These are phyloP conservation scores for Aquanectria penicillioides DNA, from an alignment of 2,329 filamentous ascomycete genomes.

Conservation along the genomic window DNA sequence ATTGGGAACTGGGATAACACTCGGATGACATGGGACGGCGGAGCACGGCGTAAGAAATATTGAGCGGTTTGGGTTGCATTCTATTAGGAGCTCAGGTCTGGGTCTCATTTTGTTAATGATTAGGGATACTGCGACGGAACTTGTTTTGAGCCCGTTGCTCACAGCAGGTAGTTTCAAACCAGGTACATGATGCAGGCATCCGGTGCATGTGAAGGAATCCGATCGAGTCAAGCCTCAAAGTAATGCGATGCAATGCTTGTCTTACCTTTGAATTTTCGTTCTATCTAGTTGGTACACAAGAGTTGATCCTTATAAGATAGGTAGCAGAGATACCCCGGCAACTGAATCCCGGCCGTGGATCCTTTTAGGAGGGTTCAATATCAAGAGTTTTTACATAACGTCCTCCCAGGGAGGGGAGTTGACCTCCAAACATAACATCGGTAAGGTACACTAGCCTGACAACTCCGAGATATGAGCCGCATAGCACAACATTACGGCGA, in stretches of 20 bases:
- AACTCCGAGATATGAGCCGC: too few species aligned
- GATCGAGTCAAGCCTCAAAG: not conserved
- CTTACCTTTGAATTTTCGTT: not conserved
- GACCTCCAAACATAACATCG: too few species aligned
- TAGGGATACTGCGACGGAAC: constrained; percentile 12
- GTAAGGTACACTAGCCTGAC: too few species aligned
- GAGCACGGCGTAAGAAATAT: constrained; percentile 27
- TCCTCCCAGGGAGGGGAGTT: too few species aligned
- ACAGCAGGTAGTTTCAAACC: not conserved
- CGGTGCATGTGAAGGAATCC: not conserved
- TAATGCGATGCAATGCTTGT: not conserved
- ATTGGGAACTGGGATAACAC: not conserved
- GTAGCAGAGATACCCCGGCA: not conserved
- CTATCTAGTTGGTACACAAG: not conserved
- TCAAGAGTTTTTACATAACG: not conserved
- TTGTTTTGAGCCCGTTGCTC: not conserved
- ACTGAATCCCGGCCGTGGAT: not conserved
- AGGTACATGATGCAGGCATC: not conserved
- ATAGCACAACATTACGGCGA: too few species aligned
- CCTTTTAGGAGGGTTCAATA: not conserved
- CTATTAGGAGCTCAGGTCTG: constrained; percentile 34
- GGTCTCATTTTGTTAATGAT: constrained; percentile 25
- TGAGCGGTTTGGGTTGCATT: constrained; percentile 2
- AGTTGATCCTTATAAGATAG: not conserved
- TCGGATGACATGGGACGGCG: constrained; percentile 13